A percentile compares a stretch with the other conserved stretches of the same genome.
These are phyloP conservation scores for Paecilomyces dactylethromorphus DNA, from an alignment of 2,329 filamentous ascomycete species.

Conservation along the genomic window DNA sequence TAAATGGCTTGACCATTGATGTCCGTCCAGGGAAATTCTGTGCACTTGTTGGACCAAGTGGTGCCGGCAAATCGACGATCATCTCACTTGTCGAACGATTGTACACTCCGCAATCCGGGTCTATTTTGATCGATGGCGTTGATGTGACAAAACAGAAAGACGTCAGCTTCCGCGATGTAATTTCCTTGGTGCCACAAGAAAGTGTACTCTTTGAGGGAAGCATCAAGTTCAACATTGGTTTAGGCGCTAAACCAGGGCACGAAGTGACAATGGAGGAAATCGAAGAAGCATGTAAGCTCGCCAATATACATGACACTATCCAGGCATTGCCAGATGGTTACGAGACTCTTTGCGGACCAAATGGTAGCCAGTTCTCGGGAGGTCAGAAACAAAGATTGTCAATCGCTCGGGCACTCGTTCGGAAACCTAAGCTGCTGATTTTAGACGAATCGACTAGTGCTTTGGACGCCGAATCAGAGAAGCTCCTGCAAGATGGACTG, in stretches of 20 bases:
- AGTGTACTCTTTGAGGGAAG: constrained; percentile 72
- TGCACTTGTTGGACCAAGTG: constrained; percentile 40
- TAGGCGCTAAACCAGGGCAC: constrained; percentile 49
- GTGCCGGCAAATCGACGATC: constrained; percentile 62
- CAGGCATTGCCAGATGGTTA: constrained; percentile 44
- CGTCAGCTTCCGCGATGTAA: constrained; percentile 56
- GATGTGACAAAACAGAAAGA: neutral
- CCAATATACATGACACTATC: constrained; percentile 47
- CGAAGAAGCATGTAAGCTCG: constrained; percentile 42
- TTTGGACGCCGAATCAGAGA: constrained; percentile 43
- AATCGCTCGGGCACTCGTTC: constrained; percentile 47
- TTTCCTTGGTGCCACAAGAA: constrained; percentile 73
- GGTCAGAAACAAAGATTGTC: constrained; percentile 50
- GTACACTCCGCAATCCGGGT: constrained; percentile 53
- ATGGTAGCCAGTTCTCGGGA: constrained; percentile 47
- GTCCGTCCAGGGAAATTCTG: constrained; percentile 40
- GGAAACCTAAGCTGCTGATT: constrained; percentile 44
- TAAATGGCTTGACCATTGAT: constrained; percentile 51
- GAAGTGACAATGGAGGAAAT: constrained; percentile 60
- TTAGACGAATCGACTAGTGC: constrained; percentile 51
- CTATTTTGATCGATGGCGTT: neutral
- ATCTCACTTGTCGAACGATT: constrained; percentile 71
- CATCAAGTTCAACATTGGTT: constrained; percentile 64
- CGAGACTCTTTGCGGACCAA: constrained; percentile 46
- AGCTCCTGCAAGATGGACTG: constrained; percentile 27